Evolutionary conservation across 306 rosid species (phyloP).

Genomic region (Trifolium fragiferum): DNA sequence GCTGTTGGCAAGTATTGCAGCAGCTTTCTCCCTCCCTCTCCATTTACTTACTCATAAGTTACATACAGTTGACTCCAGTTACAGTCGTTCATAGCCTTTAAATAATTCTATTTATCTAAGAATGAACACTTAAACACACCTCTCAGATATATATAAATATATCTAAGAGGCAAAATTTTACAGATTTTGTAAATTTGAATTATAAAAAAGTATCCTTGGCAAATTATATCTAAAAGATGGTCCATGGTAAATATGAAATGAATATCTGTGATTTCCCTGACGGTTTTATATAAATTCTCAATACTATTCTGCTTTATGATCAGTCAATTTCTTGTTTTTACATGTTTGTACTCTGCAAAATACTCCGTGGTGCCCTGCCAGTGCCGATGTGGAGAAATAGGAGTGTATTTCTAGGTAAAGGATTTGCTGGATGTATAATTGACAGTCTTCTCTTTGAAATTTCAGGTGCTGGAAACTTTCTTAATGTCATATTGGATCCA

Average conservation of each 20-base stretch:
- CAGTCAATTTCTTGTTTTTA: constrained; percentile 21
- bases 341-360: constrained; percentile 13
- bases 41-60: constrained; percentile 9
- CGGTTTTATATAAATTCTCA: constrained; percentile 17
- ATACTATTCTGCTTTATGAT: background rate
- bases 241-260: constrained; percentile 17
- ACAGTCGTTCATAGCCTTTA: constrained; percentile 19
- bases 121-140: background rate
- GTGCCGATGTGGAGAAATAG: background rate
- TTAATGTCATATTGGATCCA: constrained; percentile 75
- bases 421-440: constrained; percentile 26
- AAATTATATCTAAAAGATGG: no score
- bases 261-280: background rate
- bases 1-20: constrained; percentile 76
- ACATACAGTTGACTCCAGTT: constrained; percentile 2
- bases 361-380: constrained; percentile 14
- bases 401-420: no score
- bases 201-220: constrained; percentile 12
- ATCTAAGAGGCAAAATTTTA: background rate
- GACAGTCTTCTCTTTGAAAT: constrained; percentile 37
- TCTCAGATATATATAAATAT: constrained; percentile 6
- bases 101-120: constrained; percentile 30
- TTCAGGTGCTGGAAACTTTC: constrained; percentile 80
- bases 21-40: constrained; percentile 27
- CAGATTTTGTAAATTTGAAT: constrained; percentile 26